phyloP scores from a whole-genome alignment of 148 eudicot species.

The Rheum nobile region DNA sequence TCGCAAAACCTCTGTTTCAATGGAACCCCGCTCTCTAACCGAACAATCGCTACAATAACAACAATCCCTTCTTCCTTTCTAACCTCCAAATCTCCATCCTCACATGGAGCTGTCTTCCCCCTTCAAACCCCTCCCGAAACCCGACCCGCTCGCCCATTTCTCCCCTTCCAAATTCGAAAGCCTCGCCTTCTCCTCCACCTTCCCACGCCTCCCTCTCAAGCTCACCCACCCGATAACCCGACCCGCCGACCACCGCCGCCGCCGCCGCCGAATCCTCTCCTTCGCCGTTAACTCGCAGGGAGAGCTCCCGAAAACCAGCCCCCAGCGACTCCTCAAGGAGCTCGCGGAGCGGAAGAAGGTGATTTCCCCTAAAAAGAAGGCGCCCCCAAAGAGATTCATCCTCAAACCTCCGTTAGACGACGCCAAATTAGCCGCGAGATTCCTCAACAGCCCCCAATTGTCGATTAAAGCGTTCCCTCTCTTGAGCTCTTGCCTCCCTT shows the following conservation, averaged over 20 bases:
- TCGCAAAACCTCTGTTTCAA: not conserved
- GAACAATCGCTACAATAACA: constrained; percentile 6
- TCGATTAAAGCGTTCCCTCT: constrained; percentile 78
- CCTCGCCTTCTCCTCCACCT: constrained; percentile 51
- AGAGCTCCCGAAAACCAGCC: constrained; percentile 68
- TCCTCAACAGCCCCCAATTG: constrained; percentile 78
- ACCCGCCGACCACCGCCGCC: constrained; percentile 17
- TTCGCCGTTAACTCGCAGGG: constrained; percentile 37
- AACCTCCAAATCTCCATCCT: not conserved
- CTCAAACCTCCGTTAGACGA: constrained; percentile 92
- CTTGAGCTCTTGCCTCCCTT: constrained; percentile 84
- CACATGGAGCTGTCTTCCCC: constrained; percentile 69
- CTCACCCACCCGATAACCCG: constrained; percentile 19
- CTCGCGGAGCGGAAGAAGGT: constrained; percentile 63
- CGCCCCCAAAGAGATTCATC: constrained; percentile 71
- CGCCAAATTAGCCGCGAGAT: constrained; percentile 53
- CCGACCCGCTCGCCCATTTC: constrained; percentile 12
- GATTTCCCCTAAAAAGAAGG: constrained; percentile 46
- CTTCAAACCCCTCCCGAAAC: constrained; percentile 40
- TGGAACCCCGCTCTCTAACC: constrained; percentile 3
- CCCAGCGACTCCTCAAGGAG: constrained; percentile 78
- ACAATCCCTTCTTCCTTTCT: constrained; percentile 15
- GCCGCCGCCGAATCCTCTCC: constrained; percentile 21
- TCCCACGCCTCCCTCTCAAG: constrained; percentile 29
- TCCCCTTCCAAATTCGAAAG: constrained; percentile 5